Conservation (phyloP, 495 filamentous ascomycete species). For the Gamarada debralockiae region DNA sequence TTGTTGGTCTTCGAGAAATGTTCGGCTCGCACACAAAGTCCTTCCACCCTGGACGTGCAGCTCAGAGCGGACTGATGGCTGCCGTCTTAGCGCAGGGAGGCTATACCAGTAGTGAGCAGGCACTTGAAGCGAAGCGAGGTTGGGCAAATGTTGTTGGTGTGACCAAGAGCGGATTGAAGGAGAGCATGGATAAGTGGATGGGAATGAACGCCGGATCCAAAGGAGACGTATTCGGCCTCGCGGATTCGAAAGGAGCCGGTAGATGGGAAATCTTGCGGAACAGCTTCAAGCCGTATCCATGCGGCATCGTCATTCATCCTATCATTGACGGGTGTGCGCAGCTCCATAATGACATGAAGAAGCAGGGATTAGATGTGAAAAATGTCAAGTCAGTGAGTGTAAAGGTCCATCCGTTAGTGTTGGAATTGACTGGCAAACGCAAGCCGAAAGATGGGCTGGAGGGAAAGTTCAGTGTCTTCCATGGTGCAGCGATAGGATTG, state of each 20-base stretch:
- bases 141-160: conserved; percentile 48
- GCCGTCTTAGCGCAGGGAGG: conserved; percentile 42
- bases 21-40: conserved; percentile 54
- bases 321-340: conserved; percentile 48
- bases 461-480: conserved; percentile 52
- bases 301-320: conserved; percentile 54
- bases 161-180: conserved; percentile 31
- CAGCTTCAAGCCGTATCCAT: conserved; percentile 53
- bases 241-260: conserved; percentile 20
- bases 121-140: conserved; percentile 48
- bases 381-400: conserved; percentile 29
- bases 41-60: conserved; percentile 48
- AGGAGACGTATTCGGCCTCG: conserved; percentile 16
- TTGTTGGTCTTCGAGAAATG: conserved; percentile 47
- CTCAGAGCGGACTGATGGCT: conserved; percentile 47
- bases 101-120: conserved; percentile 42
- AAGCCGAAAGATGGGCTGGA: conserved; percentile 45
- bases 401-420: conserved; percentile 46
- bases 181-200: conserved; percentile 27
- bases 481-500: conserved; percentile 45
- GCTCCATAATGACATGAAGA: conserved; percentile 34
- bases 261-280: conserved; percentile 49
- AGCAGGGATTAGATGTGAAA: conserved; percentile 24
- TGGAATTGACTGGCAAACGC: conserved; percentile 50
- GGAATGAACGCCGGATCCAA: conserved; percentile 7